These are phyloP conservation scores for Narthecium ossifragum DNA, from an alignment of 106 monocot species.

Conservation along the genomic window DNA sequence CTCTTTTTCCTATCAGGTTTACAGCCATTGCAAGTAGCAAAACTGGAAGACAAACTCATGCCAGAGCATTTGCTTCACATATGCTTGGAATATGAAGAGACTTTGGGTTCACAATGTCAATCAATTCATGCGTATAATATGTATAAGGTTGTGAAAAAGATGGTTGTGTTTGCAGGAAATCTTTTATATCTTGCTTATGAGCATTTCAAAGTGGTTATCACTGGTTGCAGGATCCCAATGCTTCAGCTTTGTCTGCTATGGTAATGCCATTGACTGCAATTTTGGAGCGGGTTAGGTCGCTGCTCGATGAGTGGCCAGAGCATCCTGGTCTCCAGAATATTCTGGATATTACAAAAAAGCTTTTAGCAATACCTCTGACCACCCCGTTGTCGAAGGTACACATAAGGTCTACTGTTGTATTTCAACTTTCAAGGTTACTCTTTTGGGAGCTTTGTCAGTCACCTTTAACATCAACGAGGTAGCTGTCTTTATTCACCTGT, in stretches of 20 bases:
- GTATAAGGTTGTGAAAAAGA: slow-evolving; percentile 45
- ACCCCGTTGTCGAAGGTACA: slow-evolving; percentile 73
- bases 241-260: slow-evolving; percentile 47
- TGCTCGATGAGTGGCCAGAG: slow-evolving; percentile 65
- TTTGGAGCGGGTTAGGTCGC: slow-evolving; percentile 29
- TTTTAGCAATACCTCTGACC: slow-evolving; percentile 42
- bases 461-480: background rate
- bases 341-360: slow-evolving; percentile 33
- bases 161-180: background rate
- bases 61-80: slow-evolving; percentile 62
- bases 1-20: slow-evolving; percentile 35
- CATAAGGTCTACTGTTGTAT: background rate
- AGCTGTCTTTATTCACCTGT: background rate
- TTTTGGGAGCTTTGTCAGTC: no score
- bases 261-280: slow-evolving; percentile 44
- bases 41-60: slow-evolving; percentile 60
- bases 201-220: background rate
- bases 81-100: slow-evolving; percentile 42
- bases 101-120: slow-evolving; percentile 7
- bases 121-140: slow-evolving; percentile 30
- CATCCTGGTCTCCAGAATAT: slow-evolving; percentile 80
- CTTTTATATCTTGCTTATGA: background rate
- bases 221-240: slow-evolving; percentile 60
- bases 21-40: slow-evolving; percentile 19
- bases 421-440: background rate